Conservation (phyloP, 768 basidiomycete species). For the Phylloporus rhodoxanthus region DNA sequence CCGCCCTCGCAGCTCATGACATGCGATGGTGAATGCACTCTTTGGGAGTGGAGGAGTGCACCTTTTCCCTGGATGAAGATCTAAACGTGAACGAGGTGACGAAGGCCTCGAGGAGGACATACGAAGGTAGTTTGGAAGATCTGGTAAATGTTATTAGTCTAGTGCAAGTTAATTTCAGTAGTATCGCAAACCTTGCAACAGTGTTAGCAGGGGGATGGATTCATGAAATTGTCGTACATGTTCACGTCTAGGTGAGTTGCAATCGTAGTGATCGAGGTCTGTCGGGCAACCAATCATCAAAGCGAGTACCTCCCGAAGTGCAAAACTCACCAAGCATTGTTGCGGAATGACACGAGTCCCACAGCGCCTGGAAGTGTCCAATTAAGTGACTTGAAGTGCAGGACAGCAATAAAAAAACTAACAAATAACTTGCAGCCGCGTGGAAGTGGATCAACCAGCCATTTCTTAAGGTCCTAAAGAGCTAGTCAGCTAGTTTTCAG, state of each 20-base stretch:
- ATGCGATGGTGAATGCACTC: not conserved
- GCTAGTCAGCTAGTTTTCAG: constrained; percentile 23
- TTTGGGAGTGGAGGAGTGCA: not conserved
- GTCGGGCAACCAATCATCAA: too few species aligned
- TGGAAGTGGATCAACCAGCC: constrained; percentile 24
- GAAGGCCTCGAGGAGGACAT: not conserved
- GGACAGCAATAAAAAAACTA: constrained; percentile 2
- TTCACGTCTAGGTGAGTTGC: constrained; percentile 17
- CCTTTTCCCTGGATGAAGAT: constrained; percentile 3
- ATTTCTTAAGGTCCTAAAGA: constrained; percentile 19
- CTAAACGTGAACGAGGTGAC: not conserved
- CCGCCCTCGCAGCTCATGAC: constrained; percentile 10
- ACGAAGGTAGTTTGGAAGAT: constrained; percentile 8
- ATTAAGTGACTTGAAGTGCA: not conserved
- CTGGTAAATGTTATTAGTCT: constrained; percentile 2
- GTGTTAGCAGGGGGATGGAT: not conserved
- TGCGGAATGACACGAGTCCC: too few species aligned
- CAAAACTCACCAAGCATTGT: too few species aligned
- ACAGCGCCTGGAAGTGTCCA: constrained; percentile 11
- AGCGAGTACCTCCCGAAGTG: too few species aligned
- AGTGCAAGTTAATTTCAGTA: too few species aligned
- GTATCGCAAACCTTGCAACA: constrained; percentile 12
- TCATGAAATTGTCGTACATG: not conserved
- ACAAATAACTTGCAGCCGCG: constrained; percentile 25
- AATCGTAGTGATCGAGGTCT: constrained; percentile 26